Conservation (phyloP, 306 rosid genomes). For the Lagenaria siceraria region DNA sequence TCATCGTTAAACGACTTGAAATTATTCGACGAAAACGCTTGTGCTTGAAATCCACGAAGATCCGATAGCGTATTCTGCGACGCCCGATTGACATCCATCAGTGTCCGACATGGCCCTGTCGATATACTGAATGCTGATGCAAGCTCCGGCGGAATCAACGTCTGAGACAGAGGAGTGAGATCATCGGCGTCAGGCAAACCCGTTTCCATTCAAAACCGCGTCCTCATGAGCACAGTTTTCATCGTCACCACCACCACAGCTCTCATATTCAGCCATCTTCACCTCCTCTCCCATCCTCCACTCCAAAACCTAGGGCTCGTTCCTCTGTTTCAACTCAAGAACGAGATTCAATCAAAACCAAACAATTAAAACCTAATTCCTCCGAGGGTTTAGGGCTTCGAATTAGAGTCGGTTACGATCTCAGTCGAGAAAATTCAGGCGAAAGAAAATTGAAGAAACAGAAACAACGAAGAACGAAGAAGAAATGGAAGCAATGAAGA, state of each 20-base stretch:
- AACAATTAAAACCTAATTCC: background rate
- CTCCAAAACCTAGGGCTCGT: background rate
- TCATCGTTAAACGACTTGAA: slow-evolving; percentile 30
- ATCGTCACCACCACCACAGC: background rate
- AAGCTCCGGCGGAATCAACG: slow-evolving; percentile 59
- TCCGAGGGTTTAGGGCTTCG: background rate
- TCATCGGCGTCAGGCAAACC: slow-evolving; percentile 63
- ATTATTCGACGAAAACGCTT: slow-evolving; percentile 31
- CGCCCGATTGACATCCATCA: slow-evolving; percentile 74
- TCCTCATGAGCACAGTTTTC: slow-evolving; percentile 38
- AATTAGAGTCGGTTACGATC: slow-evolving; percentile 10
- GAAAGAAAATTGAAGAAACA: background rate
- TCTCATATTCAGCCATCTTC: slow-evolving; percentile 38
- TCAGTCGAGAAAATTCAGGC: slow-evolving; percentile 13
- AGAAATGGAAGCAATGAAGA: slow-evolving; percentile 7
- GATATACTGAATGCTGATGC: slow-evolving; percentile 84
- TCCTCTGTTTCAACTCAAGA: background rate
- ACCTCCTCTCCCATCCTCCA: slow-evolving; percentile 65
- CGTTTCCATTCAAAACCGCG: slow-evolving; percentile 66
- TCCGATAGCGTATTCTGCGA: slow-evolving; percentile 54
- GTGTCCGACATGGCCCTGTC: slow-evolving; percentile 46
- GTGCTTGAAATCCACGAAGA: slow-evolving; percentile 35
- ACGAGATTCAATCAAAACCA: background rate
- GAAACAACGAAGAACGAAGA: slow-evolving; percentile 1
- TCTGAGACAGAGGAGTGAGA: slow-evolving; percentile 65